Evolutionary conservation across 2,329 filamentous ascomycete species (phyloP), one percentile per base, ranked within the genome.

Genomic region (Microsporum ferrugineum): DNA sequence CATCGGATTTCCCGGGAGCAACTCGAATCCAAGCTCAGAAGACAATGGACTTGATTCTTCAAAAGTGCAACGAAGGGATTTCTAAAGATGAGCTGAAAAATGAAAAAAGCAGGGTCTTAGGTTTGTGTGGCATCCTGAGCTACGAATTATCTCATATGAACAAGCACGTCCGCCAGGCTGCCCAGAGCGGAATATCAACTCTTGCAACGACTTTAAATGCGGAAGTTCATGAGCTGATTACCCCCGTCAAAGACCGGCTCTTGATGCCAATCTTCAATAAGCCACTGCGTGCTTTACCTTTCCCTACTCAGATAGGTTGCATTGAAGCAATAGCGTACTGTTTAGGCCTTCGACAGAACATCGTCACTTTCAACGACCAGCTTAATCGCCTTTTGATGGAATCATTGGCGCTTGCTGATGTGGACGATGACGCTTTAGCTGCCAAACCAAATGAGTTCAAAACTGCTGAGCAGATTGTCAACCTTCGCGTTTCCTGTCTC

Each of bases 311-410:
- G 76, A 99, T 99, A 66, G 95, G 94, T 2, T 97, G 95, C 70
- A 96, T 99, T 67, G 95, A 99, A 71, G 94, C 94, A 0, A 91
- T 99, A 70, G 96, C 90, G 0, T 99, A 95, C 73, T 95, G 95
- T 70, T 83, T 99, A 77, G 87, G 87, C 61, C 80, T 99, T 57
- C 92, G 95, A 71, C 85, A 87, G 57, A 88, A 94, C 65, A 92
- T 96, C 69, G 85, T 99, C 31, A 84, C 87, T 5, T 96, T 97
- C 71, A 94, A 96, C 66, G 92, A 97, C 57, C 86, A 91, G 65
- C 80, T 97, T 31, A 95, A 94, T 66, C 84, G 94, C 51, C 79
- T 99, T 47, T 81, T 99, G 63, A 88, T 95, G 83, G 94, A 99
- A 75, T 95, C 92, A 4, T 79, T 99, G 45, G 94, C 92, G 8